Base-by-base conservation (phyloP, 176 grass and related monocot genomes). In the Themeda triandra region DNA sequence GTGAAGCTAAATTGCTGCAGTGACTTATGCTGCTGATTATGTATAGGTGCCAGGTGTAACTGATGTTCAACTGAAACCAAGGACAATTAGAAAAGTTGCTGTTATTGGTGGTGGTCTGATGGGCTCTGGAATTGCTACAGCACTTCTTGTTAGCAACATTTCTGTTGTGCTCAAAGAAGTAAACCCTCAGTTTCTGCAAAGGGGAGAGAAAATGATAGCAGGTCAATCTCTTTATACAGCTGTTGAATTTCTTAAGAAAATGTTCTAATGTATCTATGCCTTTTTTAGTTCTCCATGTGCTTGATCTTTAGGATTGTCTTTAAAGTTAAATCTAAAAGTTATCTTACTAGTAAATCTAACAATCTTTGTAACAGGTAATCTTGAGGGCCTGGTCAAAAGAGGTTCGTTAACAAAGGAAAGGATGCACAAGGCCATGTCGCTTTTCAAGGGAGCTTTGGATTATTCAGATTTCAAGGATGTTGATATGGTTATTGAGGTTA, bases 401-500 rank as follows among this genome's bases (percentile, higher is more conserved):
- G 93, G 96, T 2, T 92, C 93, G 37, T 60, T 99, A 82, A 91
- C 96, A 80, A 87, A 99, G 77, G 96, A 96, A 53, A 99, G 88
- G 75, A 93, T 92, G 89, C 94, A 87, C 66, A 99, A 99, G 45
- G 66, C 96, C n/a, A 81, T 94, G 33, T 96, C 91, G 66, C 89
- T 96, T 87, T 83, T 99, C 21, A 96, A 94, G 83, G 96, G 93
- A 84, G 86, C 66, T 46, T 82, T 96, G 32, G 93, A 99, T 91
- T 99, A 96, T 88, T 87, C 78, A 13, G 93, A 99, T 73, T 99
- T 99, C 86, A 92, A 92, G 83, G 83, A 96, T 86, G 91, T 96
- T 76, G 96, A 99, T 92, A 91, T 99, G 93, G 96, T 99, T 89
- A 99, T 99, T 18, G 96, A 99, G 96, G 96, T 96, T 92, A 74